Evolutionary conservation across 2,329 filamentous ascomycete species (phyloP).

Genomic region (Penicillium sp.): DNA sequence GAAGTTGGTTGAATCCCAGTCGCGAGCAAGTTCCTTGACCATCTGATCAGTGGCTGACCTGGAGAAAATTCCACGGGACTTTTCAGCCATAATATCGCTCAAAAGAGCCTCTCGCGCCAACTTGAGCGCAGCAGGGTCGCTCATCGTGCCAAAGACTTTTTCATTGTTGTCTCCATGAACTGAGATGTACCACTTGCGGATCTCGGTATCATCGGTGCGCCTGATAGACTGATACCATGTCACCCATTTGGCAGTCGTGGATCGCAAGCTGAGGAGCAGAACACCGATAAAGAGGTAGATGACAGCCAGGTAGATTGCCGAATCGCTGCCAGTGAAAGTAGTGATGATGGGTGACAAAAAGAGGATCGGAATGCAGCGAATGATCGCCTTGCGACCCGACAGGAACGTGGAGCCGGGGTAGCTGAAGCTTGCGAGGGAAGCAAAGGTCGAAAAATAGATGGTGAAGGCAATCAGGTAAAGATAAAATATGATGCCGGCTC

Average conservation of each 20-base stretch:
- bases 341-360: constrained; percentile 61
- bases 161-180: constrained; percentile 35
- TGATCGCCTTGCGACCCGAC: constrained; percentile 60
- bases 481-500: constrained; percentile 59
- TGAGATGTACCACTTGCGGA: constrained; percentile 44
- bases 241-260: constrained; percentile 60
- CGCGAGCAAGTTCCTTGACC: constrained; percentile 53
- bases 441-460: constrained; percentile 61
- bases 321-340: constrained; percentile 55
- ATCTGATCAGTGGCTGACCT: constrained; percentile 49
- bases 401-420: constrained; percentile 58
- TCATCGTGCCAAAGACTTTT: constrained; percentile 48
- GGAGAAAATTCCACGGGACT: constrained; percentile 45
- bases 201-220: constrained; percentile 41
- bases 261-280: constrained; percentile 57
- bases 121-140: constrained; percentile 53
- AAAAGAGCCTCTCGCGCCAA: constrained; percentile 51
- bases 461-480: constrained; percentile 62
- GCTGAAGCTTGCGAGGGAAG: constrained; percentile 56
- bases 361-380: constrained; percentile 58
- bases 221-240: constrained; percentile 54
- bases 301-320: constrained; percentile 58
- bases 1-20: constrained; percentile 57
- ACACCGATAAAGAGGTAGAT: constrained; percentile 56
- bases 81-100: constrained; percentile 50